These are phyloP conservation scores for Oryza meyeriana DNA, from an alignment of 176 grass and related monocot genomes.

Conservation along the genomic window DNA sequence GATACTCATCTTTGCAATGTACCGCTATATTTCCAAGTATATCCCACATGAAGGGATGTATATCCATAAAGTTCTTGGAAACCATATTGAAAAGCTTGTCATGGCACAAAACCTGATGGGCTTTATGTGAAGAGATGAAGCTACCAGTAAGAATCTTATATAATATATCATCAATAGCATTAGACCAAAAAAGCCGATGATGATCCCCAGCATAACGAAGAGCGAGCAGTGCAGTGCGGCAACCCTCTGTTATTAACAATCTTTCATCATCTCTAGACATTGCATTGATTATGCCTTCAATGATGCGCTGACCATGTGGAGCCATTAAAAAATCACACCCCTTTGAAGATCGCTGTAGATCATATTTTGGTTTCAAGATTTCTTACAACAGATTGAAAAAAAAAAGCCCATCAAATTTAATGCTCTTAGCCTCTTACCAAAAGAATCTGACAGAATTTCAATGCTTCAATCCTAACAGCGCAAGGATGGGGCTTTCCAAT, in stretches of 20 bases:
- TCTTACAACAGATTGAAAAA: not conserved
- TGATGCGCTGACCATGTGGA: slow-evolving; percentile 40
- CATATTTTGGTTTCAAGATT: slow-evolving; percentile 8
- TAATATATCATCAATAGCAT: slow-evolving; percentile 61
- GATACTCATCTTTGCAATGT: slow-evolving; percentile 34
- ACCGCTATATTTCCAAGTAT: slow-evolving; percentile 66
- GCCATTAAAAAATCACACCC: slow-evolving; percentile 35
- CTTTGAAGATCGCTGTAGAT: slow-evolving; percentile 56
- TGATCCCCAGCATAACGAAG: slow-evolving; percentile 64
- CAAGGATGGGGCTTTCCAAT: slow-evolving; percentile 41
- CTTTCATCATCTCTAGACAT: slow-evolving; percentile 54
- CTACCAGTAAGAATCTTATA: slow-evolving; percentile 50
- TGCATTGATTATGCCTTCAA: slow-evolving; percentile 59
- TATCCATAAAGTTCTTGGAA: slow-evolving; percentile 47
- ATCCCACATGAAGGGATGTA: slow-evolving; percentile 67
- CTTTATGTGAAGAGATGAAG: slow-evolving; percentile 24
- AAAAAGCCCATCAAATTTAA: not conserved
- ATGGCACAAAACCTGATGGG: slow-evolving; percentile 12
- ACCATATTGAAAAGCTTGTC: slow-evolving; percentile 38
- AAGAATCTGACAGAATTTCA: slow-evolving; percentile 65
- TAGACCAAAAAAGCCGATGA: slow-evolving; percentile 67
- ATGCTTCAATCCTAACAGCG: slow-evolving; percentile 53
- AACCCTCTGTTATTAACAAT: slow-evolving; percentile 60
- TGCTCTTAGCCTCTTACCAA: slow-evolving; percentile 55
- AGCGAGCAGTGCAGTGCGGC: slow-evolving; percentile 52